A percentile compares a stretch with the other conserved stretches of the same genome.
phyloP scores from a whole-genome alignment of 768 basidiomycete species.

The Trametes maxima region DNA sequence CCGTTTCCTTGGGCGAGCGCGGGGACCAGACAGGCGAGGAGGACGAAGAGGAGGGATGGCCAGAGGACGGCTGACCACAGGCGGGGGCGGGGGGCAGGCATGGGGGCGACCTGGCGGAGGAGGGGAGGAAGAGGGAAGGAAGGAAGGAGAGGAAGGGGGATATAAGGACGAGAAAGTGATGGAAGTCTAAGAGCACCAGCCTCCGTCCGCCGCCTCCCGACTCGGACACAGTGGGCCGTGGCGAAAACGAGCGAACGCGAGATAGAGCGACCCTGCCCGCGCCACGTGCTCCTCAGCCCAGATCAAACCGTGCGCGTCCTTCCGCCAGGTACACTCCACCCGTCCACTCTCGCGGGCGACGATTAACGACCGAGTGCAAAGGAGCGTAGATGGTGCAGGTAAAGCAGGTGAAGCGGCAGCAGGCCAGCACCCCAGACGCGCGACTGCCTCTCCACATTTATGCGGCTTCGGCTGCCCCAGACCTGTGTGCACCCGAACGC shows the following conservation, averaged over 20 bases:
- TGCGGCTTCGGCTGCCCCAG: constrained; percentile 4
- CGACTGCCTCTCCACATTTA: constrained; percentile 3
- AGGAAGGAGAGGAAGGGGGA: constrained; percentile 9
- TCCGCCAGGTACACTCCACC: background rate
- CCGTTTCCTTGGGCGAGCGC: constrained; percentile 40
- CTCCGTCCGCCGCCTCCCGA: background rate
- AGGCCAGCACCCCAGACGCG: background rate
- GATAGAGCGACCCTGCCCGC: background rate
- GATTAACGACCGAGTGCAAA: background rate
- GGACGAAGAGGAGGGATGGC: constrained; percentile 26
- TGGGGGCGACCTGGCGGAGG: constrained; percentile 36
- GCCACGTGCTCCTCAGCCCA: background rate
- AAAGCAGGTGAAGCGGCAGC: background rate
- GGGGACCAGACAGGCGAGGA: constrained; percentile 33
- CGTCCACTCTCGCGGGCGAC: background rate
- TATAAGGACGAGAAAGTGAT: constrained; percentile 8
- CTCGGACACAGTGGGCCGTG: too few species aligned
- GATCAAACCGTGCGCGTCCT: background rate
- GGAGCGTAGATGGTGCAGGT: background rate
- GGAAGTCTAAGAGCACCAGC: constrained; percentile 3
- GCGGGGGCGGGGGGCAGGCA: constrained; percentile 16
- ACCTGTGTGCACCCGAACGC: constrained; percentile 4
- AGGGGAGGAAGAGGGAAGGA: constrained; percentile 17
- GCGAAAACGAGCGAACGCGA: background rate
- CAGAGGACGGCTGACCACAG: constrained; percentile 22